These are phyloP conservation scores for Thielaviopsis musarum DNA, from an alignment of 2,329 filamentous ascomycete species.

Conservation along the genomic window DNA sequence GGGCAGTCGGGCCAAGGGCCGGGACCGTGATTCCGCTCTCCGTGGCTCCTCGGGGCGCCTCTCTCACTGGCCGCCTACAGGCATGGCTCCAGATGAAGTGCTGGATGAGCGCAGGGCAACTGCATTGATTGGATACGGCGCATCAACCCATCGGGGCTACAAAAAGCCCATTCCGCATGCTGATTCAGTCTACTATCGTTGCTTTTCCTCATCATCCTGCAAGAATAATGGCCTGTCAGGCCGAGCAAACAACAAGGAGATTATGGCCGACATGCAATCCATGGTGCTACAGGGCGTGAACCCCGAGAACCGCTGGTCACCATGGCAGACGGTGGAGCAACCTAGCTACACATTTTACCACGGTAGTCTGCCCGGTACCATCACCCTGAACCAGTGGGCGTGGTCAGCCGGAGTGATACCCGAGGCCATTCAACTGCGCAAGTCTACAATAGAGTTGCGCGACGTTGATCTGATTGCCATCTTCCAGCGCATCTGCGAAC, in stretches of 20 bases:
- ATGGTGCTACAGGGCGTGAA: constrained; percentile 27
- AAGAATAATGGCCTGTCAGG: constrained; percentile 10
- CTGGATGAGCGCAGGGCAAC: constrained; percentile 36
- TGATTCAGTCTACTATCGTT: constrained; percentile 35
- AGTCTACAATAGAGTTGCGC: constrained; percentile 41
- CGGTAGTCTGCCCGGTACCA: constrained; percentile 49
- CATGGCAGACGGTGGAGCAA: constrained; percentile 59
- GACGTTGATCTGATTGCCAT: constrained; percentile 41
- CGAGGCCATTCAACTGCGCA: constrained; percentile 38
- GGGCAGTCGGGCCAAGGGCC: constrained; percentile 9
- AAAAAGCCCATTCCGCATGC: constrained; percentile 36
- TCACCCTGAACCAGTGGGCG: constrained; percentile 55
- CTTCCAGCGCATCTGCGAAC: constrained; percentile 39
- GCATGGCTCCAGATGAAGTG: constrained; percentile 30
- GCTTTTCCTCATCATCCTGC: constrained; percentile 26
- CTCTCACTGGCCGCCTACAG: constrained; percentile 36
- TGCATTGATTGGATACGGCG: constrained; percentile 41
- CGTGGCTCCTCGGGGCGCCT: constrained; percentile 8
- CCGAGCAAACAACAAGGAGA: constrained; percentile 13
- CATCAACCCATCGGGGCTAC: constrained; percentile 38
- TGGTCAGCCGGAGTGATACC: constrained; percentile 39
- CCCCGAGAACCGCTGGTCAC: constrained; percentile 23
- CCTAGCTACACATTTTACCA: constrained; percentile 54
- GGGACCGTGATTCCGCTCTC: constrained; percentile 1
- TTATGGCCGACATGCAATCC: constrained; percentile 43